phyloP scores from a whole-genome alignment of 495 filamentous ascomycete genomes.

The Thermothielavioides terrestris region DNA sequence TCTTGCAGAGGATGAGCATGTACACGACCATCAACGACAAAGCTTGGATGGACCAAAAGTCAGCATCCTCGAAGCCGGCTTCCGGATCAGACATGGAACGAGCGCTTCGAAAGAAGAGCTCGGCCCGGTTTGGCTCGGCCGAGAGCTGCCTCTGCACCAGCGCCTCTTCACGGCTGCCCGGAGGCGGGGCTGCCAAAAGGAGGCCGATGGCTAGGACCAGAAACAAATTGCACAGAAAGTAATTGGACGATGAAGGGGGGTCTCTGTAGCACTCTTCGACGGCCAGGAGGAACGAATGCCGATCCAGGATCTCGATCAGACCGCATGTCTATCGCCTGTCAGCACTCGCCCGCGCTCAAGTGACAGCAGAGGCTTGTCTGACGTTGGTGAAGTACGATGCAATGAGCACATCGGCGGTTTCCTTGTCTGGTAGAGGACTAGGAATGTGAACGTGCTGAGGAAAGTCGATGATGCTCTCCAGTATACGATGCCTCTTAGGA shows the following conservation, averaged over 20 bases:
- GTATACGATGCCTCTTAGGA: constrained; percentile 58
- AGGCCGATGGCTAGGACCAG: constrained; percentile 53
- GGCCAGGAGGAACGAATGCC: constrained; percentile 36
- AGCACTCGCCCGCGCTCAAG: constrained; percentile 6
- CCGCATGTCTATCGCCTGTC: constrained; percentile 43
- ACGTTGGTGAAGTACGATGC: constrained; percentile 55
- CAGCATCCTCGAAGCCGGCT: constrained; percentile 52
- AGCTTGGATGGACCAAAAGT: constrained; percentile 56
- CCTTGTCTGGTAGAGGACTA: constrained; percentile 45
- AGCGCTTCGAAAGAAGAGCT: constrained; percentile 52
- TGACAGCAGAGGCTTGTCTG: constrained; percentile 13
- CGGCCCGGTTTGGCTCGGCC: constrained; percentile 41
- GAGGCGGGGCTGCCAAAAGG: constrained; percentile 44
- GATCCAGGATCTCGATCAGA: constrained; percentile 48
- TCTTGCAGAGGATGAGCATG: constrained; percentile 47
- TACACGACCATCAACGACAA: constrained; percentile 53
- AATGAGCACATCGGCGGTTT: constrained; percentile 46
- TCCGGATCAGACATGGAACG: constrained; percentile 46
- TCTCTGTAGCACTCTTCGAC: constrained; percentile 47
- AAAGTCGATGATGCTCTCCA: constrained; percentile 50
- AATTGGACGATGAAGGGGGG: constrained; percentile 39
- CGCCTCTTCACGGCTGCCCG: constrained; percentile 37
- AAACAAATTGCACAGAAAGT: constrained; percentile 47
- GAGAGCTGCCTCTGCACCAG: constrained; percentile 44
- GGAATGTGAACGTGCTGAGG: constrained; percentile 38